Percentiles rank a stretch among this genome's conserved stretches.
phyloP scores from a whole-genome alignment of 2,329 filamentous ascomycete species.

The Lasiodiplodia citricola region DNA sequence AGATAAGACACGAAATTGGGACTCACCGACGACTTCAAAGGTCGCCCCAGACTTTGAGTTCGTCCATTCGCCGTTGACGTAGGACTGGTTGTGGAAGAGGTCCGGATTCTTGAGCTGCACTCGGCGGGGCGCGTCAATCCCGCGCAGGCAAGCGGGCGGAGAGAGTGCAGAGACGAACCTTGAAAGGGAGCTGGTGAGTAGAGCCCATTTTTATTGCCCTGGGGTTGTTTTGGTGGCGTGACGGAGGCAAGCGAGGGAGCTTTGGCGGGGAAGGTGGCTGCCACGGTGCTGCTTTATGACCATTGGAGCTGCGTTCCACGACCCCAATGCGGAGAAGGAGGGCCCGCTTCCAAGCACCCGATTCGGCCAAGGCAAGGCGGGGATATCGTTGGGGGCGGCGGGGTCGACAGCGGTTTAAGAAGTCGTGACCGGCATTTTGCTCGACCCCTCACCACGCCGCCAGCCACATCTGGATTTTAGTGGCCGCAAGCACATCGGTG shows the following conservation, averaged over 20 bases:
- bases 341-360: conserved; percentile 11
- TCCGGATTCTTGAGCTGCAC: conserved; percentile 58
- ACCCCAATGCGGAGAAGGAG: conserved; percentile 11
- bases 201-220: conserved; percentile 34
- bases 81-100: conserved; percentile 60
- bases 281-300: conserved; percentile 8
- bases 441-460: not conserved
- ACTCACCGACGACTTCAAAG: conserved; percentile 61
- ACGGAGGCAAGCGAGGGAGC: not conserved
- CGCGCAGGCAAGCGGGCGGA: not conserved
- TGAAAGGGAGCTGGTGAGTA: conserved; percentile 48
- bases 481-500: not conserved
- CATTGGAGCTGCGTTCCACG: not conserved
- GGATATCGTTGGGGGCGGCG: not conserved
- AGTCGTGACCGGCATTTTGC: not conserved
- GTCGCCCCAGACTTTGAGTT: conserved; percentile 62
- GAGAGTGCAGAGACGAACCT: conserved; percentile 37
- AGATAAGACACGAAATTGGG: not conserved
- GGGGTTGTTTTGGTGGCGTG: not conserved
- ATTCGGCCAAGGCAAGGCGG: conserved; percentile 14
- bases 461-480: not conserved
- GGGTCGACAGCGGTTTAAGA: not conserved
- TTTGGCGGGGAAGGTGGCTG: not conserved
- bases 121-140: conserved; percentile 9
- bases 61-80: conserved; percentile 61